phyloP scores from a whole-genome alignment of 495 filamentous ascomycete species.

The Geopyxis carbonaria region DNA sequence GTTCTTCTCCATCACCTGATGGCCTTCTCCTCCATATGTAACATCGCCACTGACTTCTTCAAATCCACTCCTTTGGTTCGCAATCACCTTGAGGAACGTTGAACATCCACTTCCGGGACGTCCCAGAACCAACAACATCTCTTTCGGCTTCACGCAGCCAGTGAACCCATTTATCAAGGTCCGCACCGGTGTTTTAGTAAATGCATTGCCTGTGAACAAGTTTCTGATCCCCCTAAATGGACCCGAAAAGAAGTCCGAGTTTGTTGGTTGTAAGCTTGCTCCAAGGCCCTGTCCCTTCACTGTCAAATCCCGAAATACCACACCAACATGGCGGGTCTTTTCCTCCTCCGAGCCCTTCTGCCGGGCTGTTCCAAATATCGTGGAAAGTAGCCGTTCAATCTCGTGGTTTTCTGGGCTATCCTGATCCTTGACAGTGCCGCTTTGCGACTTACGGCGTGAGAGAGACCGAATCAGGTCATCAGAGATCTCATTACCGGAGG shows the following conservation, averaged over 20 bases:
- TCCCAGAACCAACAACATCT: slow-evolving; percentile 51
- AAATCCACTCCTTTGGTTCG: slow-evolving; percentile 48
- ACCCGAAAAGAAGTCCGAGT: slow-evolving; percentile 45
- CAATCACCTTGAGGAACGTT: slow-evolving; percentile 52
- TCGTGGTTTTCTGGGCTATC: slow-evolving; percentile 39
- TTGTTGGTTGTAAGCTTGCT: slow-evolving; percentile 44
- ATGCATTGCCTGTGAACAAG: slow-evolving; percentile 28
- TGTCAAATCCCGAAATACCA: slow-evolving; percentile 45
- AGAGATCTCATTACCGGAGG: too few relatives aligned
- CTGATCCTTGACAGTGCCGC: slow-evolving; percentile 15
- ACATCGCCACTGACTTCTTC: slow-evolving; percentile 46
- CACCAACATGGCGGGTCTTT: slow-evolving; percentile 42
- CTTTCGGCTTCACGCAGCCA: slow-evolving; percentile 31
- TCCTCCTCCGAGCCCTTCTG: slow-evolving; percentile 50
- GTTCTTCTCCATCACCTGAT: slow-evolving; percentile 42
- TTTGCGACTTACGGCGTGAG: slow-evolving; percentile 33
- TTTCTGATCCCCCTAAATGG: slow-evolving; percentile 36
- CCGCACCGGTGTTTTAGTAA: slow-evolving; percentile 35
- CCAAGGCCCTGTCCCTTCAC: slow-evolving; percentile 54
- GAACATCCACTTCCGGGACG: slow-evolving; percentile 53
- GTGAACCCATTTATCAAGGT: slow-evolving; percentile 50
- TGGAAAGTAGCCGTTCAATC: slow-evolving; percentile 42
- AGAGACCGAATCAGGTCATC: slow-evolving; percentile 35
- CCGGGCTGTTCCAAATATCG: slow-evolving; percentile 46
- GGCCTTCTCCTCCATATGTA: slow-evolving; percentile 44